Evolutionary conservation across 2,329 filamentous ascomycete genomes (phyloP), one percentile per base, ranked within the genome.

Genomic region (Nemania bipapillata): DNA sequence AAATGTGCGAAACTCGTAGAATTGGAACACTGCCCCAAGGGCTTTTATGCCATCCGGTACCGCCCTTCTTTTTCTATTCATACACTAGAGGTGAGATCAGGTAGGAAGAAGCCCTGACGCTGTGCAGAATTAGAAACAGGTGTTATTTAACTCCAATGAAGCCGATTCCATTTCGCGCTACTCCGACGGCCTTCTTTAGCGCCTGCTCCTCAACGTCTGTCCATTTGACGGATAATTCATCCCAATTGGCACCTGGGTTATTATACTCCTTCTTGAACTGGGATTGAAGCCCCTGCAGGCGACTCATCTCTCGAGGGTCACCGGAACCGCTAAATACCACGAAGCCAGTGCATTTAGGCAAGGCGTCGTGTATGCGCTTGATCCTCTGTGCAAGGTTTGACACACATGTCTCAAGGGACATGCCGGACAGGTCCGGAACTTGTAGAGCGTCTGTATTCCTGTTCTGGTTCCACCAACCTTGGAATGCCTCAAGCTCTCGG

Each of bases 401-500:
- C 3, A 89, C 80, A 63, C 83, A 85, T 4, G 76, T 75, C 73
- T 87, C 83, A 3, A 89, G 81, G 45, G 74, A 68, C 62, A 74
- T 63, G n/a, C 56, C 69, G 26, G 76, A 75, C 17, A 78, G 63
- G 37, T 77, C 74, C 6, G 76, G 77, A 26, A 73, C 70, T 56
- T 77, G 73, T 3, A 74, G 70, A 17, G 73, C 61, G 17, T 81
- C 81, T 17, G 79, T 79, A 47, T 80, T 75, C 49, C 83, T 84
- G 77, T 87, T 88, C 66, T 83, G 83, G 73, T 90, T 90, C 89
- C 89, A 90, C 88, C 88, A 91, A 5, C 89, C 89, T 70, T 89
- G 88, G 17, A 88, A 80, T 17, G 86, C 86, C 77, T 91, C 89
- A 45, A 91, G 83, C 75, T 90, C 87, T 67, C 89, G 86, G 80